Evolutionary conservation across 768 basidiomycete genomes (phyloP), one percentile per base, ranked within the genome.

Genomic region (Termitomyces sp.): DNA sequence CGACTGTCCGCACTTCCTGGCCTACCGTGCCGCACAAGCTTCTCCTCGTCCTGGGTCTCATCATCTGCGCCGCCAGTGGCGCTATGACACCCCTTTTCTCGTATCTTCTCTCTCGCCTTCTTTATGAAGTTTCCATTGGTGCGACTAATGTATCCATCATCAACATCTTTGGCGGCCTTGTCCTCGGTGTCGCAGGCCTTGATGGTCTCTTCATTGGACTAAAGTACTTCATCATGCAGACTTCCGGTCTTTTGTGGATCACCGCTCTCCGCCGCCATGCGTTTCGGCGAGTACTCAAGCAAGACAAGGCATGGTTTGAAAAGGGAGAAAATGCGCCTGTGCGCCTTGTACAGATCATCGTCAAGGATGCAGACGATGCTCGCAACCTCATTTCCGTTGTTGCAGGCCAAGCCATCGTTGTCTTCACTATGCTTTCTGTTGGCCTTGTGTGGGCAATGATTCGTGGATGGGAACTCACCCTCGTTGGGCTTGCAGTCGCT

Each of bases 51-150:
- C 28, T 90, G 51, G 94, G 94, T 17, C 74, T 96, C 24, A 2
- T 84, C 54, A 64, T 81, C n/a, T 86, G 87, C 55, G 59, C 93
- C 41, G 68, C 81, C 51, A 88, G 84, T 60, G 96, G 97, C 21
- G 80, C 89, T 3, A 83, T 89, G 76, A 97, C 93, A 0, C 96
- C 97, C 2, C 56, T 98, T 44, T 99, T 98, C 77, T 94, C 96
- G 1, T 92, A 79, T 75, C 79, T 94, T 59, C 84, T 97, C 62
- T 90, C 93, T 9, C 79, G 78, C 8, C 80, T 98, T 14, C 78
- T 96, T 53, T 87, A 81, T 66, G 79, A 88, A 58, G 84, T 91
- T 14, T 87, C 88, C 37, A 78, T 75, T 62, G 84, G 87, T 50
- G 90, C 87, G 1, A 74, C 84, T 22, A 76, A 92, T 56, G 62